Base-by-base conservation (phyloP, 495 filamentous ascomycete species). In the Aspergillus cavernicola region DNA sequence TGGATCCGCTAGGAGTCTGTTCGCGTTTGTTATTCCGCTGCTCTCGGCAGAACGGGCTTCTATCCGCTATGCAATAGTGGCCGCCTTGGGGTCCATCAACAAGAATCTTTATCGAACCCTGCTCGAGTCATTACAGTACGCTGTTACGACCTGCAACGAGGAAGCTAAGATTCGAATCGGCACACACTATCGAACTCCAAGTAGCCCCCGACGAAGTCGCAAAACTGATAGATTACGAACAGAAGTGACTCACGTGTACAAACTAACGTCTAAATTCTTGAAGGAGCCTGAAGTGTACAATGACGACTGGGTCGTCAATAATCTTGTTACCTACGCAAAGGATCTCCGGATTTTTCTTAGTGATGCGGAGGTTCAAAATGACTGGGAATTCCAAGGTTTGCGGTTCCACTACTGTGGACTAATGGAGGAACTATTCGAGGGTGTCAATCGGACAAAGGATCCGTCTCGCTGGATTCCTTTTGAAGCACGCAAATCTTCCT, bases 221-320 rank as follows among this genome's bases (percentile, higher is more conserved):
- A 85, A 84, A 60, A 93, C 89, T 32, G 91, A 97, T 65, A 73
- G 89, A 18, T 68, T 98, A 16, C 83, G 95, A 29, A 96, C 92
- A 4, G 93, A 97, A 66, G 90, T 97, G 39, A 96, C 93, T 0
- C 88, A 96, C 64, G 87, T 98, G 23, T 96, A 97, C 65, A 90
- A 93, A 64, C 78, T 97, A 13, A 97, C 92, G 0, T 93, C 92
- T 9, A 89, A 90, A 56, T 97, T 96, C 59, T 72, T 98, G 35
- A 86, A 87, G 51, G 80, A 88, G 24, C 76, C 85, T 8, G 85
- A 88, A 32, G 83, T 93, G 16, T 89, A 87, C 66, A 83, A 85
- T 55, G 90, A 97, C 53, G 90, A 97, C 59, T 97, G 90, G 89
- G 88, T 96, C 35, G 72, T 97, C 32, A 86, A 85, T 44, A 96